Evolutionary conservation across 148 eudicot species (phyloP).

Genomic region (Drosera capensis): DNA sequence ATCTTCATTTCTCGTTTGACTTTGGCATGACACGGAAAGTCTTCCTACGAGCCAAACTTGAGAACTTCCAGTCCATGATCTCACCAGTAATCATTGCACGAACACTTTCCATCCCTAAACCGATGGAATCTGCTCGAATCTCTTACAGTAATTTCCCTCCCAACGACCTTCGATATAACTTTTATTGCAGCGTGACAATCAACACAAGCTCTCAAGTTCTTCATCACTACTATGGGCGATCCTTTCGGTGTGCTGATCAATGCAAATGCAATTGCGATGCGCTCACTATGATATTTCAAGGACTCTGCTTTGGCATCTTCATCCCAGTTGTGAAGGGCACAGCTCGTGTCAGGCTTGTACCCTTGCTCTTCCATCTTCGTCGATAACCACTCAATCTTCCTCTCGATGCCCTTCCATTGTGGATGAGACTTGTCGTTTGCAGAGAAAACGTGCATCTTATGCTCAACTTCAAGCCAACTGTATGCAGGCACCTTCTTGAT

Average conservation of each 20-base stretch:
- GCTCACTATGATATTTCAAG: slow-evolving; percentile 61
- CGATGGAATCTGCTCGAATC: slow-evolving; percentile 83
- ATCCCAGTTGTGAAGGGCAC: slow-evolving; percentile 48
- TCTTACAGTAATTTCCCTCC: slow-evolving; percentile 62
- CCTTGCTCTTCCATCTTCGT: slow-evolving; percentile 54
- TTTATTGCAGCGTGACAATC: slow-evolving; percentile 78
- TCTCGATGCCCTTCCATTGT: slow-evolving; percentile 33
- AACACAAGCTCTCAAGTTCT: slow-evolving; percentile 60
- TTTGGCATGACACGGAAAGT: too few species aligned
- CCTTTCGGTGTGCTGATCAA: slow-evolving; percentile 60
- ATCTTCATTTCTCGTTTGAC: too few species aligned
- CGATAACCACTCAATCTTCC: slow-evolving; percentile 32
- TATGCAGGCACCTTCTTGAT: slow-evolving; percentile 58
- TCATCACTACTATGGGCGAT: slow-evolving; percentile 52
- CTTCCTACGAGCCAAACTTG: not conserved
- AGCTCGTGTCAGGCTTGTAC: slow-evolving; percentile 51
- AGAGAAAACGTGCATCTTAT: slow-evolving; percentile 40
- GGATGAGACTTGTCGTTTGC: slow-evolving; percentile 55
- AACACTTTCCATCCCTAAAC: slow-evolving; percentile 52
- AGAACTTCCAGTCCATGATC: not conserved
- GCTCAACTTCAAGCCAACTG: slow-evolving; percentile 62
- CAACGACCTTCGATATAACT: slow-evolving; percentile 49
- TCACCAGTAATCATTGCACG: slow-evolving; percentile 74
- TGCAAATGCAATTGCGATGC: slow-evolving; percentile 64
- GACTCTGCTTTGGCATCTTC: slow-evolving; percentile 44